These are phyloP conservation scores for Penicillium oxalicum DNA, from an alignment of 2,329 filamentous ascomycete species.

Conservation along the genomic window DNA sequence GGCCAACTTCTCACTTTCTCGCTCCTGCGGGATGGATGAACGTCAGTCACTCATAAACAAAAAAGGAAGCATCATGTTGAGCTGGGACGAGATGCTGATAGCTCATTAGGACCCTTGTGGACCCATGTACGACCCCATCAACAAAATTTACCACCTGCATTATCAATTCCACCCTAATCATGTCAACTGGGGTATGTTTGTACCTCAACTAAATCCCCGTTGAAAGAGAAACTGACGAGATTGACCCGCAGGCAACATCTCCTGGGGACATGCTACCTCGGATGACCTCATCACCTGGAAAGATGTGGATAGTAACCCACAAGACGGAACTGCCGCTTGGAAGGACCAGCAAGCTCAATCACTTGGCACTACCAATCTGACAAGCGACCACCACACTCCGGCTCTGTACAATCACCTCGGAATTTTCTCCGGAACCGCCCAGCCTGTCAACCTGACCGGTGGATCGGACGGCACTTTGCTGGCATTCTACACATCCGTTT, in stretches of 20 bases:
- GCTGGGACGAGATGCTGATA: not conserved
- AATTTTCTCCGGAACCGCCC: conserved; percentile 10
- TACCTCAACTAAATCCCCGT: not conserved
- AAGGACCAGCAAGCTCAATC: conserved; percentile 13
- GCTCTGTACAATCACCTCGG: conserved; percentile 12
- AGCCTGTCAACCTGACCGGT: conserved; percentile 11
- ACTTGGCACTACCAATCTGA: conserved; percentile 12
- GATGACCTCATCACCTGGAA: conserved; percentile 12
- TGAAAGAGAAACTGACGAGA: not conserved
- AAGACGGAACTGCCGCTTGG: conserved; percentile 11
- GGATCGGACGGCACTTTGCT: conserved; percentile 10
- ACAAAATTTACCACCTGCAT: conserved; percentile 11
- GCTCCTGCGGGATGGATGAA: conserved; percentile 16
- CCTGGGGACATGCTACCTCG: conserved; percentile 14
- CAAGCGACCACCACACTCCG: conserved; percentile 11
- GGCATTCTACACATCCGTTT: conserved; percentile 10
- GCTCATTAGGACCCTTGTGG: conserved; percentile 9
- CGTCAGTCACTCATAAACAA: not conserved
- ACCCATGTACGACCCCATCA: conserved; percentile 11
- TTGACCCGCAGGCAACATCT: conserved; percentile 8
- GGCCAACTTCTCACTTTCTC: conserved; percentile 13
- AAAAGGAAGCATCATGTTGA: not conserved
- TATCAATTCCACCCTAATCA: conserved; percentile 15
- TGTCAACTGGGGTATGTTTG: conserved; percentile 10
- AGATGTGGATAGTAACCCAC: conserved; percentile 10